phyloP scores from a whole-genome alignment of 345 rosid species.

The Cochlearia excelsa region DNA sequence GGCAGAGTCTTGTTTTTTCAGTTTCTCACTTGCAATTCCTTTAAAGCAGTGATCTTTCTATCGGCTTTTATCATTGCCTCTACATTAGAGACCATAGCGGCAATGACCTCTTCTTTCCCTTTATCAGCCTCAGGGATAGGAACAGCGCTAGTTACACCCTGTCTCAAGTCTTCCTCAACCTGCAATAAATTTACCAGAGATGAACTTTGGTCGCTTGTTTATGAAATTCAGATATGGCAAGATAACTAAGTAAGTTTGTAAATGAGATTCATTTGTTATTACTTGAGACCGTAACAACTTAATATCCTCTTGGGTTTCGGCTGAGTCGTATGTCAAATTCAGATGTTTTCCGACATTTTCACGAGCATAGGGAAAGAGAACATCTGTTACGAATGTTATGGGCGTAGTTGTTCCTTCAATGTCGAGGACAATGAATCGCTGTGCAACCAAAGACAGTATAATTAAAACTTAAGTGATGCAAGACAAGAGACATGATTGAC shows the following conservation, averaged over 20 bases:
- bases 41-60: conserved; percentile 89
- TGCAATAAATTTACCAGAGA: conserved; percentile 33
- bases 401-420: conserved; percentile 98
- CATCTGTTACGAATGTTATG: conserved; percentile 84
- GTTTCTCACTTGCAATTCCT: conserved; percentile 80
- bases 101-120: conserved; percentile 76
- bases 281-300: conserved; percentile 72
- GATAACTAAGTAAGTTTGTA: background rate
- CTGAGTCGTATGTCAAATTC: conserved; percentile 58
- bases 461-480: background rate
- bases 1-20: background rate
- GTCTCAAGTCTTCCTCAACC: conserved; percentile 73
- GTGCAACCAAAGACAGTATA: conserved; percentile 38
- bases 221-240: background rate
- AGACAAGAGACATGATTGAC: background rate
- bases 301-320: conserved; percentile 81
- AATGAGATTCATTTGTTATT: conserved; percentile 26
- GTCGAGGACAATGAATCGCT: conserved; percentile 87
- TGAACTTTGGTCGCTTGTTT: conserved; percentile 22
- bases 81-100: conserved; percentile 79
- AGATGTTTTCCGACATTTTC: conserved; percentile 84
- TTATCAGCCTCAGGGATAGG: conserved; percentile 66
- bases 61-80: conserved; percentile 93
- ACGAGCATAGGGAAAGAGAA: conserved; percentile 90
- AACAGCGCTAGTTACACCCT: conserved; percentile 65